Evolutionary conservation across 257 asterid species (phyloP).

Genomic region (Solanum commersonii): DNA sequence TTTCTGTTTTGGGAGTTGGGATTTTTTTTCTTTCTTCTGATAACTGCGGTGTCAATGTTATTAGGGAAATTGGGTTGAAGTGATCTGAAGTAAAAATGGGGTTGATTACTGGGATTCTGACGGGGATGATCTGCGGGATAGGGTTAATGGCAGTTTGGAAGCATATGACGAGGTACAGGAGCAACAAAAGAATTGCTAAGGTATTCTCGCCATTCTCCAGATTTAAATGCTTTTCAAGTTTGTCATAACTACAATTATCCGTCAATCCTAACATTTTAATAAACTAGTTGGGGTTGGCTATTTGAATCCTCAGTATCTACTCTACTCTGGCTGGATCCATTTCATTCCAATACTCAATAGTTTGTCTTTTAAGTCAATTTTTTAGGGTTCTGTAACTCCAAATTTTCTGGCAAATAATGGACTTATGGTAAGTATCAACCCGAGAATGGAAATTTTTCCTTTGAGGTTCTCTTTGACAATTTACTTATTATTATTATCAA

Average conservation of each 20-base stretch:
- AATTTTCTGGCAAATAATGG: not conserved
- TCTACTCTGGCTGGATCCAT: not conserved
- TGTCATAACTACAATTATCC: not conserved
- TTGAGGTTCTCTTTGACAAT: not conserved
- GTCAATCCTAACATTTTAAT: not conserved
- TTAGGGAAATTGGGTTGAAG: not conserved
- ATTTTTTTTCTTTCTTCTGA: not conserved
- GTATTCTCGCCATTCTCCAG: slow-evolving; percentile 13
- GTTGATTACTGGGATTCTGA: slow-evolving; percentile 70
- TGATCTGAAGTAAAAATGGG: slow-evolving; percentile 42
- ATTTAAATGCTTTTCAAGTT: not conserved
- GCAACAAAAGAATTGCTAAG: slow-evolving; percentile 78
- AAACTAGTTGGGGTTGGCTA: not conserved
- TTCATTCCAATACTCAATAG: not conserved
- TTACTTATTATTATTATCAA: not conserved
- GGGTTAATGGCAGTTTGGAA: slow-evolving; percentile 84
- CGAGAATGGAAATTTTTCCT: not conserved
- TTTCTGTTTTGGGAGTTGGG: not conserved
- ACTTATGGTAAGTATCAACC: not conserved
- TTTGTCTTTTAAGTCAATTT: not conserved
- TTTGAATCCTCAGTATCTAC: not conserved
- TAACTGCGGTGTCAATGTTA: not conserved
- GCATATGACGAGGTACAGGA: slow-evolving; percentile 68
- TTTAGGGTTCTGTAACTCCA: not conserved
- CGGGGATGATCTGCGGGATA: slow-evolving; percentile 82